A percentile compares a stretch with the other conserved stretches of the same genome.
Conservation (phyloP, 306 rosid genomes). For the Fragaria iinumae region DNA sequence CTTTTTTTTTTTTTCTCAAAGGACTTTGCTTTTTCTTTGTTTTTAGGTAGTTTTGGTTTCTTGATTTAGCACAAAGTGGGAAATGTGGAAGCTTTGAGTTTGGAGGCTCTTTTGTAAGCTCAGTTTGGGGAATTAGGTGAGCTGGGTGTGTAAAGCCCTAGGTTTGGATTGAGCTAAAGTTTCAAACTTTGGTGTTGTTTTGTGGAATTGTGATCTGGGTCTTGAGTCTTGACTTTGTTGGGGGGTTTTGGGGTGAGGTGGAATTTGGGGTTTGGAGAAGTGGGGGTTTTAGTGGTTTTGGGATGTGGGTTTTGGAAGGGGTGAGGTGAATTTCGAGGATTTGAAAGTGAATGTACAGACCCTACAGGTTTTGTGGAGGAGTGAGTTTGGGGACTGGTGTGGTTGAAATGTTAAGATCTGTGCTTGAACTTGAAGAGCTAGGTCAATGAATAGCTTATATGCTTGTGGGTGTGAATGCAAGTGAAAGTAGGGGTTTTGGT, state of each 20-base stretch:
- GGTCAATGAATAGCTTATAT: slow-evolving; percentile 25
- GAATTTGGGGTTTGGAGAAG: slow-evolving; percentile 31
- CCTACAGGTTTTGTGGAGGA: slow-evolving; percentile 10
- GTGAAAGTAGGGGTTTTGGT: slow-evolving; percentile 25
- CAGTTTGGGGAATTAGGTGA: slow-evolving; percentile 4
- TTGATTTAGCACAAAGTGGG: slow-evolving; percentile 48
- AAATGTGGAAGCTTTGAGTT: slow-evolving; percentile 46
- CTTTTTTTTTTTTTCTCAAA: slow-evolving; percentile 30
- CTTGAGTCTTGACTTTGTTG: slow-evolving; percentile 15
- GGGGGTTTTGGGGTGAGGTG: slow-evolving; percentile 24
- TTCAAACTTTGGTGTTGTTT: slow-evolving; percentile 14
- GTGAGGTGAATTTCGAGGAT: slow-evolving; percentile 27
- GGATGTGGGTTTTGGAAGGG: slow-evolving; percentile 31
- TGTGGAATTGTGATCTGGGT: slow-evolving; percentile 25
- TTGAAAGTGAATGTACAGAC: slow-evolving; percentile 18
- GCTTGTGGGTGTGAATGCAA: slow-evolving; percentile 16
- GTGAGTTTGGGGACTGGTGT: slow-evolving; percentile 26
- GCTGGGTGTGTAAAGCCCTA: slow-evolving; percentile 41
- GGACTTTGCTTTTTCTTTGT: slow-evolving; percentile 3
- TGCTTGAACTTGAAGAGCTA: slow-evolving; percentile 27
- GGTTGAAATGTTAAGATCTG: slow-evolving; percentile 54
- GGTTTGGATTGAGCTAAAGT: slow-evolving; percentile 43
- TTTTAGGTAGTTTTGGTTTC: slow-evolving; percentile 11
- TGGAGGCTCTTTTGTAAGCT: slow-evolving; percentile 40
- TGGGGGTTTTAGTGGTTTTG: slow-evolving; percentile 32